Base-by-base conservation (phyloP, 106 monocot species). In the Xerophyta viscosa region DNA sequence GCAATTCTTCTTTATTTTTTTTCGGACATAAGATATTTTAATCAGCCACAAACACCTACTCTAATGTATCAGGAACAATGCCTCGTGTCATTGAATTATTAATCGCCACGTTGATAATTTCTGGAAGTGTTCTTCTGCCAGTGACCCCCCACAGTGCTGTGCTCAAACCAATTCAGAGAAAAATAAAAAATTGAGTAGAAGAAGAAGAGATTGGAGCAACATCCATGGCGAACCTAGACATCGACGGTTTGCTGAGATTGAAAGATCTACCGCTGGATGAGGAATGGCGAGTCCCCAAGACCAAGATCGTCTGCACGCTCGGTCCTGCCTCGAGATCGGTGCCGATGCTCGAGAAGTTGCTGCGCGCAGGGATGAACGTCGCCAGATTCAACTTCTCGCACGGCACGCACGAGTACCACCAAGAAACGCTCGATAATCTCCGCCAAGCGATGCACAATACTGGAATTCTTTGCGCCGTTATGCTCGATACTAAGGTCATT, bases 271-370 rank as follows among this genome's bases (percentile, higher is more conserved):
- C 60, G 12, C 61, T 65, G 6, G 52, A 24, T 39, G 80, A 81
- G 33, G 70, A 65, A 43, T 66, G 75, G 37, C 46, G 71, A 25
- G 58, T 73, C 29, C 70, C 86, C 25, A 86, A 86, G 66, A 86
- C 86, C 18, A 86, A 86, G 69, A 77, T 86, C 36, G 86, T 86
- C 27, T 86, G 86, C 80, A 86, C 86, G 28, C 70, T 86, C 13
- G 86, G 86, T 4, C 86, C 86, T 8, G 65, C 86, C 4, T 86
- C 86, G 13, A 36, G 86, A 29, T 67, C 86, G 10, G 86, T 86
- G 48, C 39, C 50, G 64, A 81, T 86, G 80, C 24, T 77, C 19
- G 86, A 86, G 80, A 80, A 77, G 66, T 66, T 86, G 23, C 77
- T 86, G 27, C 46, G 56, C 47, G 80, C 86, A 2, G 86, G 86